A percentile compares a stretch with the other conserved stretches of the same genome.
Evolutionary conservation across 2,329 filamentous ascomycete species (phyloP).

Genomic region (Colletotrichum sp.): DNA sequence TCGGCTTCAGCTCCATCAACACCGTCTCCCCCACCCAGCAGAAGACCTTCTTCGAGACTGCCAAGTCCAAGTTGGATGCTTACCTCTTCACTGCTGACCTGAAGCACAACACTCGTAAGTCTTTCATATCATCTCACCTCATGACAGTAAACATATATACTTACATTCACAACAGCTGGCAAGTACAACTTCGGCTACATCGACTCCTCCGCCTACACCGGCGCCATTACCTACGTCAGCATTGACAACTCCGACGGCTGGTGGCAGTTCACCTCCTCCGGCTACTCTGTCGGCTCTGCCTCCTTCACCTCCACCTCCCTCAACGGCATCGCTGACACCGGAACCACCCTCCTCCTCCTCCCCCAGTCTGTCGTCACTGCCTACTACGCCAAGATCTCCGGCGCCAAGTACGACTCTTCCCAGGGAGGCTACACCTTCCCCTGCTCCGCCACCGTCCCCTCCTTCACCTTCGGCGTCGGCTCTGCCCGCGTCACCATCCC

Average conservation of each 20-base stretch:
- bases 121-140: too few relatives aligned
- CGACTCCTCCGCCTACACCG: slow-evolving; percentile 60
- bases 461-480: slow-evolving; percentile 48
- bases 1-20: slow-evolving; percentile 61
- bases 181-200: slow-evolving; percentile 51
- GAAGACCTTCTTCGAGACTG: slow-evolving; percentile 29
- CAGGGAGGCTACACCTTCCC: slow-evolving; percentile 43
- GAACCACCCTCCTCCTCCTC: slow-evolving; percentile 31
- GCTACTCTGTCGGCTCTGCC: slow-evolving; percentile 24
- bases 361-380: slow-evolving; percentile 24
- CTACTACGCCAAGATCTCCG: slow-evolving; percentile 28
- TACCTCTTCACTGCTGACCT: slow-evolving; percentile 22
- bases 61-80: slow-evolving; percentile 14
- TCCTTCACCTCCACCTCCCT: slow-evolving; percentile 13
- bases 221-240: slow-evolving; percentile 59
- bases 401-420: slow-evolving; percentile 24
- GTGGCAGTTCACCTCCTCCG: slow-evolving; percentile 61
- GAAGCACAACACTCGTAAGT: slow-evolving; percentile 17
- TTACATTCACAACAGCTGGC: slow-evolving; percentile 34
- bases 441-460: slow-evolving; percentile 46
- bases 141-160: background rate
- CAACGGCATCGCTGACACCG: slow-evolving; percentile 29
- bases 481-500: slow-evolving; percentile 48
- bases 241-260: slow-evolving; percentile 63
- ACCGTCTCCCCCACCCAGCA: slow-evolving; percentile 35